Evolutionary conservation across 2,329 filamentous ascomycete species (phyloP), one percentile per base, ranked within the genome.

Genomic region (Colletotrichum australisinense): DNA sequence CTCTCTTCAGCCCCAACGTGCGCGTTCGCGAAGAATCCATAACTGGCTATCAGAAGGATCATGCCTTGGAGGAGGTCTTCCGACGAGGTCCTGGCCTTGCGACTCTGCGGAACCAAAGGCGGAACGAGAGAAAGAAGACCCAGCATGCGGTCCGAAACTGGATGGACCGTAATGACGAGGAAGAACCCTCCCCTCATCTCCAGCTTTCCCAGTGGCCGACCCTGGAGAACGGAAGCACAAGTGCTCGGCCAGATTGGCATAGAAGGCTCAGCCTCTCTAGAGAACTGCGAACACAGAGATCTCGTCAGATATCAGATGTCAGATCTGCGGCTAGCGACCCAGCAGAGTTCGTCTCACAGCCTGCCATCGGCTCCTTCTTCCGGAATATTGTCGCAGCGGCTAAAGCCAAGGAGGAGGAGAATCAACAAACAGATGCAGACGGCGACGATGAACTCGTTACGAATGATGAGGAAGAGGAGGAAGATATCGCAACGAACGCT

Each of bases 51-150:
- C 94, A 96, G 77, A 97, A 98, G 79, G 95, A 98, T 77, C 92
- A 92, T 66, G 95, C 95, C 8, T 85, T 98, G 26, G 96, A 98
- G 76, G 95, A 98, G 79, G 95, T 98, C 0, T 98, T 98, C 80
- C 89, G 94, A 74, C 87, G 90, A 22, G 90, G 91, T 0, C 94
- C 93, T 32, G 92, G 93, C 73, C 86, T 90, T 63, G 88, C 88
- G 8, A 87, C 90, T 2, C 83, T 92, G 66, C 88, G 89, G 22
- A 91, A 88, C 1, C 88, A 90, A 60, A 87, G 88, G 62, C 87
- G 89, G 63, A 87, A 90, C 32, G 92, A 94, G 76, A 89, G 92
- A 74, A 89, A 90, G 49, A 93, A 95, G 80, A 94, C 93, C 1
- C 93, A 93, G 76, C 95, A 92, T 72, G 94, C 94, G 0, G 95